A percentile compares a stretch with the other conserved stretches of the same genome.
Conservation (phyloP, 306 rosid genomes). For the Castanospermum australe region DNA sequence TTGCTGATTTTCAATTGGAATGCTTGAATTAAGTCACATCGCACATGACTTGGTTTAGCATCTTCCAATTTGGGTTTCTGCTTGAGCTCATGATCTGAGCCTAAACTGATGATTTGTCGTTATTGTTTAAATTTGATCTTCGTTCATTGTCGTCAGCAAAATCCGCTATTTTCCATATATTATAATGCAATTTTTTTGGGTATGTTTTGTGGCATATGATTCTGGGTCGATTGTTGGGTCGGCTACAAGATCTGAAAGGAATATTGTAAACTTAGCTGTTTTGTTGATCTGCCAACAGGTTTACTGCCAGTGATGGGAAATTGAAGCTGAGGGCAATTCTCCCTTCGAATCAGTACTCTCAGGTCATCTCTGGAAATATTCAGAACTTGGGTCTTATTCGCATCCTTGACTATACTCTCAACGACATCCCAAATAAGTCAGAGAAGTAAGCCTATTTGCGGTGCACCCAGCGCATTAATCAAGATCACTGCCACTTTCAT, state of each 20-base stretch:
- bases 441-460: slow-evolving; percentile 61
- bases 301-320: slow-evolving; percentile 76
- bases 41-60: too few relatives aligned
- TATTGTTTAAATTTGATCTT: background rate
- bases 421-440: slow-evolving; percentile 63
- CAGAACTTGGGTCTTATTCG: slow-evolving; percentile 90
- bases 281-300: slow-evolving; percentile 43
- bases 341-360: slow-evolving; percentile 42
- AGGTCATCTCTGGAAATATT: slow-evolving; percentile 65
- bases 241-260: background rate
- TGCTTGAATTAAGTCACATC: too few relatives aligned
- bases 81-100: background rate
- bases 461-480: background rate
- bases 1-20: background rate
- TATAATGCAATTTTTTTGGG: too few relatives aligned
- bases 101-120: background rate
- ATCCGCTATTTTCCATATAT: background rate
- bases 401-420: slow-evolving; percentile 65
- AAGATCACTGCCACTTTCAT: background rate
- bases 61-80: background rate
- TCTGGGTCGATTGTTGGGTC: background rate
- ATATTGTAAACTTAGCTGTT: background rate
- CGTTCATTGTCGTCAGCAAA: background rate
- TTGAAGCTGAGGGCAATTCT: slow-evolving; percentile 66
- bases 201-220: background rate